Percentiles rank a stretch among this genome's conserved stretches.
Conservation (phyloP, 345 rosid species). For the Citrus glauca region DNA sequence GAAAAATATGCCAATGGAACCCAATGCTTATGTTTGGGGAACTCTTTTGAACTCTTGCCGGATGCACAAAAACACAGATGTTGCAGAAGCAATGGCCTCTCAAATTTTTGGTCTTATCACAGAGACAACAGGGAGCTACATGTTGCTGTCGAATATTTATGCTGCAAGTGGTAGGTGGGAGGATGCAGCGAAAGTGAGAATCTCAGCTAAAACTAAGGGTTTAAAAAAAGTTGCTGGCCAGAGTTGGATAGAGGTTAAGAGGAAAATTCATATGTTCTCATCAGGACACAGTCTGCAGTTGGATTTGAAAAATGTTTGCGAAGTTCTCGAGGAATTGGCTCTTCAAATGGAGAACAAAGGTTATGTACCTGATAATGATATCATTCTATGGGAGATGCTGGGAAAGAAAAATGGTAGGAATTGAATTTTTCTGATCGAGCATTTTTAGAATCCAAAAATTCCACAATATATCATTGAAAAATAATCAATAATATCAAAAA, state of each 20-base stretch:
- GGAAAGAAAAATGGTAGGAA: neutral
- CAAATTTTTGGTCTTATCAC: slow-evolving; percentile 29
- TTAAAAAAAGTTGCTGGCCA: slow-evolving; percentile 67
- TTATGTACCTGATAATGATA: neutral
- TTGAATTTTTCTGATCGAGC: neutral
- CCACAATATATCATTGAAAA: neutral
- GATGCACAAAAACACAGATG: slow-evolving; percentile 51
- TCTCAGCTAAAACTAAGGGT: slow-evolving; percentile 55
- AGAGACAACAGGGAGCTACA: slow-evolving; percentile 48
- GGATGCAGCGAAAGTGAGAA: slow-evolving; percentile 64
- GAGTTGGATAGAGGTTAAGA: slow-evolving; percentile 64
- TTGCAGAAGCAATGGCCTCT: slow-evolving; percentile 42
- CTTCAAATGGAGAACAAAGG: slow-evolving; percentile 30
- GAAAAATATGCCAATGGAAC: slow-evolving; percentile 58
- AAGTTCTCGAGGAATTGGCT: slow-evolving; percentile 30
- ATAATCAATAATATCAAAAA: neutral
- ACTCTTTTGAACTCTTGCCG: slow-evolving; percentile 71
- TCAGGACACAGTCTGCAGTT: slow-evolving; percentile 33
- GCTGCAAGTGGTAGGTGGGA: slow-evolving; percentile 66
- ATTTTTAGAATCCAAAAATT: neutral
- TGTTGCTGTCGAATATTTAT: slow-evolving; percentile 63
- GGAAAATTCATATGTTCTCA: slow-evolving; percentile 43
- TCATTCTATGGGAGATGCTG: neutral
- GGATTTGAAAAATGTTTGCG: slow-evolving; percentile 18
- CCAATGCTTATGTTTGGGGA: slow-evolving; percentile 60